Conservation (phyloP, 768 basidiomycete species). For the Rhodotorula taiwanensis region DNA sequence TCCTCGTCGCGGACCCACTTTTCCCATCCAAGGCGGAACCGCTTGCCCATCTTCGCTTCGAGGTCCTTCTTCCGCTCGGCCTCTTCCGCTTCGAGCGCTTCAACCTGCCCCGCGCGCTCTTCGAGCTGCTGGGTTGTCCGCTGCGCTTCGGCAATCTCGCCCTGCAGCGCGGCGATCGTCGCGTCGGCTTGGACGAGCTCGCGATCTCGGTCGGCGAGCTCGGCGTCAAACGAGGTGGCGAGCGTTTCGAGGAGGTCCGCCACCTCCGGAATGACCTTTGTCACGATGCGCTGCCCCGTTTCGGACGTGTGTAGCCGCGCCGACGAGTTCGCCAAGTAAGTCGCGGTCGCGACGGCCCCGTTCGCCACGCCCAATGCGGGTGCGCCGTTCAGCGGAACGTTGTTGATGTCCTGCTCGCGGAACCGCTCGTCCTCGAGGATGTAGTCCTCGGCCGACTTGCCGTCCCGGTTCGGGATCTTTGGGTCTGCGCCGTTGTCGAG, state of each 20-base stretch:
- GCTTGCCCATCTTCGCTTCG: constrained; percentile 65
- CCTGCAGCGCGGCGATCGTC: constrained; percentile 49
- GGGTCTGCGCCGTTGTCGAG: constrained; percentile 96
- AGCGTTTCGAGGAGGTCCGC: constrained; percentile 78
- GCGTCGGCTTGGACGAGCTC: constrained; percentile 77
- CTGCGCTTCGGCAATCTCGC: constrained; percentile 22
- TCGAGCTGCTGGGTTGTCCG: constrained; percentile 1
- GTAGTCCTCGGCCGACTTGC: constrained; percentile 96
- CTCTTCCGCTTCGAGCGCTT: constrained; percentile 50
- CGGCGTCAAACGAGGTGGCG: constrained; percentile 82
- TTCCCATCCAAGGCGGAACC: constrained; percentile 82
- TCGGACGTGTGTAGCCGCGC: constrained; percentile 71
- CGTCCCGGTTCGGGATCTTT: constrained; percentile 85
- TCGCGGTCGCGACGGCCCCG: constrained; percentile 47
- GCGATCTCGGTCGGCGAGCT: constrained; percentile 82
- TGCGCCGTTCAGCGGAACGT: not conserved
- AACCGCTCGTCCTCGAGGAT: constrained; percentile 98
- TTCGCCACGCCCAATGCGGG: not conserved
- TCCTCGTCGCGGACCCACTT: constrained; percentile 87
- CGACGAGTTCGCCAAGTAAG: constrained; percentile 36
- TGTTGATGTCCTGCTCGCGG: constrained; percentile 46
- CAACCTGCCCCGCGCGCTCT: constrained; percentile 44
- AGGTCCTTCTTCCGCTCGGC: constrained; percentile 63
- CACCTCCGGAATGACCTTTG: constrained; percentile 75
- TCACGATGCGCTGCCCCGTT: constrained; percentile 76